Evolutionary conservation across 1,139 yeast species (phyloP).

Genomic region (Kazachstania sp.): DNA sequence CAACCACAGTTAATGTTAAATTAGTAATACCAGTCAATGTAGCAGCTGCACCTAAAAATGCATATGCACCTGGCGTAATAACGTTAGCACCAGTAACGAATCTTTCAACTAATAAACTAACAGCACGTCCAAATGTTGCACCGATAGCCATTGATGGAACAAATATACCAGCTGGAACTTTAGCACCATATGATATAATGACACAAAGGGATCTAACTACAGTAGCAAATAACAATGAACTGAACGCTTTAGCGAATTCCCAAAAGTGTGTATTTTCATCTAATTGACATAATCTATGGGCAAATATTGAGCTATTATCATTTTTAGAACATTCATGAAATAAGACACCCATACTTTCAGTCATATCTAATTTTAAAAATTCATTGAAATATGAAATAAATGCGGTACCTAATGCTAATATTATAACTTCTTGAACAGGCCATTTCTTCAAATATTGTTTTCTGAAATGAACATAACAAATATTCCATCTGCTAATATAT

Average conservation of each 20-base stretch:
- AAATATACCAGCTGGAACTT: conserved; percentile 92
- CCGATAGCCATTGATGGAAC: conserved; percentile 98
- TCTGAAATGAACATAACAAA: conserved; percentile 70
- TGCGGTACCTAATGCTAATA: conserved; percentile 64
- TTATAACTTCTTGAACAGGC: conserved; percentile 58
- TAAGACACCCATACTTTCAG: conserved; percentile 83
- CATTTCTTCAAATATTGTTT: conserved; percentile 46
- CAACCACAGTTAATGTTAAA: conserved; percentile 84
- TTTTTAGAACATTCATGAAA: conserved; percentile 69
- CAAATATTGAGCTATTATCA: conserved; percentile 33
- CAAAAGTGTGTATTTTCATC: conserved; percentile 31
- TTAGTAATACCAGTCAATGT: conserved; percentile 91
- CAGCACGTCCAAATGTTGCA: conserved; percentile 84
- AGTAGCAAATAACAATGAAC: conserved; percentile 64
- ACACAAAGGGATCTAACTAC: conserved; percentile 61
- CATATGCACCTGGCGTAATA: conserved; percentile 88
- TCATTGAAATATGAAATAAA: conserved; percentile 74
- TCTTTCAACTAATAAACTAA: conserved; percentile 46
- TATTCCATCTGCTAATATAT: conserved; percentile 67
- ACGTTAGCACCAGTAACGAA: conserved; percentile 46
- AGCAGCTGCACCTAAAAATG: conserved; percentile 96
- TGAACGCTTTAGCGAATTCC: conserved; percentile 28
- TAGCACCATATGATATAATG: conserved; percentile 80
- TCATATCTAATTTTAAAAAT: conserved; percentile 81
- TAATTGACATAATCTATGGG: conserved; percentile 44